phyloP scores from a whole-genome alignment of 177 flowering plant genomes.

The Vitis hybrid region DNA sequence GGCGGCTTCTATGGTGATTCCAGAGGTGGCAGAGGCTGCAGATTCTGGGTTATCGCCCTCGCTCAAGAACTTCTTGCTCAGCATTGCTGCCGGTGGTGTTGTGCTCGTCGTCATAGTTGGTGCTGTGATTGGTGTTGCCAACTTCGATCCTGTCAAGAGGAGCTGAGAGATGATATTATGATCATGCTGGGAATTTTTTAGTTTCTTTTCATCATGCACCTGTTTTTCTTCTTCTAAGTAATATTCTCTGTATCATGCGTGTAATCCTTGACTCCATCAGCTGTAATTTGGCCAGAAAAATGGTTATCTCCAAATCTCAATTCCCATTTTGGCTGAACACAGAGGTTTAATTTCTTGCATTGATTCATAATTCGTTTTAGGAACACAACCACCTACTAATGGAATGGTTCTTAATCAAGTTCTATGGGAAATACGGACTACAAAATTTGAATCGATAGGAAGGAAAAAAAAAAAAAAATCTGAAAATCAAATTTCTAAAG shows the following conservation, averaged over 20 bases:
- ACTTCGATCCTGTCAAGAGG: conserved; percentile 90
- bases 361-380: background rate
- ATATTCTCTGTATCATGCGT: conserved; percentile 4
- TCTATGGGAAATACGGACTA: background rate
- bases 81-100: conserved; percentile 78
- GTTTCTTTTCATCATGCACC: background rate
- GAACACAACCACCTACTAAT: no score
- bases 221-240: conserved; percentile 7
- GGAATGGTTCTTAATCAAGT: background rate
- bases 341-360: background rate
- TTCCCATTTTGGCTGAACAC: conserved; percentile 7
- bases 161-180: conserved; percentile 20
- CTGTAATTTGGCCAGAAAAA: conserved; percentile 7
- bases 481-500: background rate
- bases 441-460: background rate
- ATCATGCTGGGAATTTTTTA: background rate
- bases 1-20: conserved; percentile 64
- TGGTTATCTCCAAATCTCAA: conserved; percentile 10
- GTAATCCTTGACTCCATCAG: conserved; percentile 5
- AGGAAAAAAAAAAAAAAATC: background rate
- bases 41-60: conserved; percentile 58
- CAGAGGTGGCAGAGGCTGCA: conserved; percentile 81
- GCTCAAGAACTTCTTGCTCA: conserved; percentile 85
- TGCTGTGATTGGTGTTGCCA: conserved; percentile 78
- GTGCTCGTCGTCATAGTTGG: conserved; percentile 60